Evolutionary conservation across 768 basidiomycete genomes (phyloP).

Genomic region (Mycena venus): DNA sequence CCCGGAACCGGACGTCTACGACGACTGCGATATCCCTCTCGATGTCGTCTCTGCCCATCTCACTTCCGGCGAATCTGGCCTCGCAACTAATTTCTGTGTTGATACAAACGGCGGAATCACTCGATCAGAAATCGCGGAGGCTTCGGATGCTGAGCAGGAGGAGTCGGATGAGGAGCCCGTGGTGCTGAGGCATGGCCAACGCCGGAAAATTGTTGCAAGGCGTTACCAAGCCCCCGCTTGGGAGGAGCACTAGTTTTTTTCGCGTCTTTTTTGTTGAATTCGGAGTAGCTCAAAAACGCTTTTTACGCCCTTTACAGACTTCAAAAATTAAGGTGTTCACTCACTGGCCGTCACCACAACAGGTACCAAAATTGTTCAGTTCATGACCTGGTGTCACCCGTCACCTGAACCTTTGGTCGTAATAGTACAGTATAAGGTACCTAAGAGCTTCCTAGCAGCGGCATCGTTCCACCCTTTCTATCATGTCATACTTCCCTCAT

Average conservation of each 20-base stretch:
- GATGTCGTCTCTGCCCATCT: constrained; percentile 5
- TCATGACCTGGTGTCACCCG: neutral
- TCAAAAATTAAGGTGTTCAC: neutral
- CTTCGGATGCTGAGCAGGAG: neutral
- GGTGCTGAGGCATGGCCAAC: neutral
- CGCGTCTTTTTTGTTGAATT: neutral
- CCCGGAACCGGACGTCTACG: neutral
- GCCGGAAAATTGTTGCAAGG: neutral
- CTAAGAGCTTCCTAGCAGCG: too few relatives aligned
- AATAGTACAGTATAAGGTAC: too few relatives aligned
- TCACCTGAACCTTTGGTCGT: too few relatives aligned
- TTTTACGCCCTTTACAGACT: neutral
- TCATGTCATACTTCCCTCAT: too few relatives aligned
- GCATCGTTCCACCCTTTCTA: too few relatives aligned
- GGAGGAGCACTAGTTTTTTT: constrained; percentile 6
- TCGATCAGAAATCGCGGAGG: constrained; percentile 4
- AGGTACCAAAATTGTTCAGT: neutral
- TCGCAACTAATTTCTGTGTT: neutral
- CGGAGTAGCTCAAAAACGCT: neutral
- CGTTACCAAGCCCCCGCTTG: neutral
- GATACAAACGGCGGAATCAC: neutral
- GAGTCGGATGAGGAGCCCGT: neutral
- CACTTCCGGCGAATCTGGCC: neutral
- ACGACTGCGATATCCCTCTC: constrained; percentile 21
- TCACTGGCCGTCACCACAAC: neutral